phyloP scores from a whole-genome alignment of 2,329 filamentous ascomycete genomes.

The Lachnellula subtilissima region DNA sequence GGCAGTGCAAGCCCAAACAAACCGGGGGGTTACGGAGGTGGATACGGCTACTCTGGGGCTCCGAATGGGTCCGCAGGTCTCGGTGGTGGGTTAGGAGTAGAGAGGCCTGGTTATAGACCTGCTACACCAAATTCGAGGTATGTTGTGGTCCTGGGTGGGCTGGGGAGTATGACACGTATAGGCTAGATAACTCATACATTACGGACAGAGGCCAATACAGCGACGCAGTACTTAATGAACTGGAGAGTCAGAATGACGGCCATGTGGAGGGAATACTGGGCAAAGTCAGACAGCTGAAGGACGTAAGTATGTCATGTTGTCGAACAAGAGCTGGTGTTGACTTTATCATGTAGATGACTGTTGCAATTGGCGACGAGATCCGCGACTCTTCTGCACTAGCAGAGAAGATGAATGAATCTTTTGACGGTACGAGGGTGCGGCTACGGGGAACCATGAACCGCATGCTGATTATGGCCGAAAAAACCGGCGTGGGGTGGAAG shows the following conservation, averaged over 20 bases:
- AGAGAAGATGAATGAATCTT: conserved; percentile 93
- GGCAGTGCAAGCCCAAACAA: conserved; percentile 38
- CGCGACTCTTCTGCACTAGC: conserved; percentile 81
- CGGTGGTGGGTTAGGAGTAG: conserved; percentile 20
- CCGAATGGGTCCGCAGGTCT: conserved; percentile 29
- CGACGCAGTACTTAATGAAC: conserved; percentile 82
- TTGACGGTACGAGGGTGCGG: conserved; percentile 76
- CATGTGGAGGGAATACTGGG: conserved; percentile 86
- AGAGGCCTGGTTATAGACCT: conserved; percentile 48
- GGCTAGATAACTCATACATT: conserved; percentile 1
- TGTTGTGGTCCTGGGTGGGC: conserved; percentile 21
- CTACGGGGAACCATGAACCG: conserved; percentile 92
- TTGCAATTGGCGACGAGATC: conserved; percentile 93
- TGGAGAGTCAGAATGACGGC: conserved; percentile 92
- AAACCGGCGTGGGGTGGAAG: conserved; percentile 92
- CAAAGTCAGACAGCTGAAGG: conserved; percentile 85
- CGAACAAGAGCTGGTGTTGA: neutral
- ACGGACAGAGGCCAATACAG: conserved; percentile 76
- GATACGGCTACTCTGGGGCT: conserved; percentile 48
- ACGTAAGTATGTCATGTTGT: conserved; percentile 52
- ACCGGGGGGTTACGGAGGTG: conserved; percentile 29
- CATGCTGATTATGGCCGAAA: conserved; percentile 93
- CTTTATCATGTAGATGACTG: conserved; percentile 60
- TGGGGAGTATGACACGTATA: neutral
- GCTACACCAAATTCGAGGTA: conserved; percentile 70